Base-by-base conservation (phyloP, 1,284 basidiomycete genomes). In the Sporisorium iseilematis-ciliati region DNA sequence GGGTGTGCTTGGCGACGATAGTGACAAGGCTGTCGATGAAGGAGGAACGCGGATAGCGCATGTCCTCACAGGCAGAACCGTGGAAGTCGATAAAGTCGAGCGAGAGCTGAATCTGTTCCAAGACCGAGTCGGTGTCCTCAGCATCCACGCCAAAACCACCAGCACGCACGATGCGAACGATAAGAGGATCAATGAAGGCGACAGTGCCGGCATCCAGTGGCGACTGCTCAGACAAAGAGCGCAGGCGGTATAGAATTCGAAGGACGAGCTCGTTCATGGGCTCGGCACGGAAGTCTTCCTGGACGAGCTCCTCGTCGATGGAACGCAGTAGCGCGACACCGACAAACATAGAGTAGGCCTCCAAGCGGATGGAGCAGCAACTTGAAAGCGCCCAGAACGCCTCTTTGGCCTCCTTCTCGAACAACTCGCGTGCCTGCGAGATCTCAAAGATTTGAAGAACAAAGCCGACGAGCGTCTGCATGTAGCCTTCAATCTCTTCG, bases 41-140 rank as follows among this genome's bases (percentile, higher is more conserved):
- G 12, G 77, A 77, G 4, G 75, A 68, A 31, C 83, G 80, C 5
- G 83, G 80, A 52, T 78, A 84, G 26, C 60, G 71, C 42, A 48
- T 33, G 57, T 75, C 68, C 91, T 78, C 82, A 93, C 94, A 96
- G 87, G 94, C 91, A 51, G 90, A 90, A 62, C 89, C 90, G 83
- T 98, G 94, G 86, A 93, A 94, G 65, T 90, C 91, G 77, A 99
- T 90, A 70, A 97, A 90, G 71, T 94, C 92, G 25, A 99, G 87
- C 0, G 91, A 89, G 21, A 99, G 88, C 10, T 93, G 89, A 7
- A 97, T 88, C 85, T 98, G 96, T 86, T 99, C 96, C 35, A 95
- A 87, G 0, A 90, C 89, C 70, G 92, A 91, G 54, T 96, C 94
- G 74, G 85, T 77, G 70, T 92, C 89, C 16, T 65, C 79, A 63